phyloP scores from a whole-genome alignment of 2,329 filamentous ascomycete genomes.

The Diaporthe aspalathi region DNA sequence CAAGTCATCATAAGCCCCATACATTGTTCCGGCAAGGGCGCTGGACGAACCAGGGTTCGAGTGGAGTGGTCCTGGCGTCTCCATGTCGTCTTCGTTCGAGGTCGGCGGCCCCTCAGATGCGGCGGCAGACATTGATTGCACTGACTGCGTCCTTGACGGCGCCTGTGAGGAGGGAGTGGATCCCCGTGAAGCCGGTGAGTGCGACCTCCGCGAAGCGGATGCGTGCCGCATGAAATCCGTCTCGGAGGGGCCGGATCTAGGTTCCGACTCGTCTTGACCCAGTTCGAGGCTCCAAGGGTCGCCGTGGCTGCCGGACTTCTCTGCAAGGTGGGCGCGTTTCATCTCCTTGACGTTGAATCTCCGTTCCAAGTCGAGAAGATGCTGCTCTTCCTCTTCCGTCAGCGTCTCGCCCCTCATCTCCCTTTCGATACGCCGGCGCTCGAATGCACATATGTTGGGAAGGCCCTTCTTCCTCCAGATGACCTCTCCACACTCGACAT shows the following conservation, averaged over 20 bases:
- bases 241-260: slow-evolving; percentile 57
- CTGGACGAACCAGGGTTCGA: slow-evolving; percentile 64
- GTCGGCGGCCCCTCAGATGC: slow-evolving; percentile 50
- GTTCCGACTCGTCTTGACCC: slow-evolving; percentile 61
- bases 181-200: slow-evolving; percentile 52
- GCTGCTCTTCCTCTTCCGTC: slow-evolving; percentile 69
- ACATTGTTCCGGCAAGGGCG: slow-evolving; percentile 83
- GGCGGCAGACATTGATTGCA: slow-evolving; percentile 53
- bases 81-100: slow-evolving; percentile 63
- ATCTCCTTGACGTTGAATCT: slow-evolving; percentile 68
- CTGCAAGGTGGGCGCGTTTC: slow-evolving; percentile 66
- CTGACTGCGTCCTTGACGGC: slow-evolving; percentile 61
- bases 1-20: slow-evolving; percentile 75
- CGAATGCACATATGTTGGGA: slow-evolving; percentile 83
- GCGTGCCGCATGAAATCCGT: slow-evolving; percentile 55
- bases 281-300: slow-evolving; percentile 85
- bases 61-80: slow-evolving; percentile 63
- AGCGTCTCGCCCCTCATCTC: slow-evolving; percentile 72
- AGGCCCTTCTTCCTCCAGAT: slow-evolving; percentile 92
- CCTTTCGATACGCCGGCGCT: slow-evolving; percentile 82
- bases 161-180: slow-evolving; percentile 58
- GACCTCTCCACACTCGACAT: slow-evolving; percentile 93
- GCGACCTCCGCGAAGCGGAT: slow-evolving; percentile 48
- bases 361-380: slow-evolving; percentile 68
- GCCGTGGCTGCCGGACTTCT: slow-evolving; percentile 66